phyloP scores from a whole-genome alignment of 1,284 basidiomycete species.

The Melampsora americana region DNA sequence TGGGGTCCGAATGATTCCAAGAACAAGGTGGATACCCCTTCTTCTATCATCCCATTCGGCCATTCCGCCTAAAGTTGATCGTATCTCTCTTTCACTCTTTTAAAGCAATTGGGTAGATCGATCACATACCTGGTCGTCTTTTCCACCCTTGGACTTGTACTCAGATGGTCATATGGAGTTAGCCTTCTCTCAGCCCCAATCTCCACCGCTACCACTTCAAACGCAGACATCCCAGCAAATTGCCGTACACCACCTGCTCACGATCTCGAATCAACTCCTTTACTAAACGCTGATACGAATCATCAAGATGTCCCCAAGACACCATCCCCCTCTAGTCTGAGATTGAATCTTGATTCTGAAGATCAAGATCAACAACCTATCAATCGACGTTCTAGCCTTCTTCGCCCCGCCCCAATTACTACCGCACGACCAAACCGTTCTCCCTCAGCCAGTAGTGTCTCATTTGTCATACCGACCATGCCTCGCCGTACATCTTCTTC shows the following conservation, averaged over 20 bases:
- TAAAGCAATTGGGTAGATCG: conserved; percentile 46
- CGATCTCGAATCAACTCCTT: conserved; percentile 21
- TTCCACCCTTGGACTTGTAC: conserved; percentile 56
- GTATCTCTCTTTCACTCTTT: not conserved
- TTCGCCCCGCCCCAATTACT: not conserved
- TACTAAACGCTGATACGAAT: conserved; percentile 1
- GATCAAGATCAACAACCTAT: not conserved
- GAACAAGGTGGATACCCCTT: conserved; percentile 44
- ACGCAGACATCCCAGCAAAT: conserved; percentile 23
- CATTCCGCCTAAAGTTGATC: not conserved
- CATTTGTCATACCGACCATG: not conserved
- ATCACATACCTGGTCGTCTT: conserved; percentile 55
- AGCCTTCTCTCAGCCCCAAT: conserved; percentile 55
- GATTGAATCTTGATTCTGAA: conserved; percentile 8
- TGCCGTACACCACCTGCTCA: not conserved
- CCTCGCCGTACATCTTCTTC: not conserved
- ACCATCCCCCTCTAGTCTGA: not conserved
- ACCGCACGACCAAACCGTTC: not conserved
- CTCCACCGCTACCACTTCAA: conserved; percentile 47
- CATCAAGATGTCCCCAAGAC: too few relatives aligned
- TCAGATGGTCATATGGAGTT: conserved; percentile 57
- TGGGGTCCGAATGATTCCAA: conserved; percentile 51
- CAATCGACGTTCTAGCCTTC: not conserved
- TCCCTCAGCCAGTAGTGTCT: not conserved
- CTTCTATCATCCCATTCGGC: not conserved